These are phyloP conservation scores for Rosellinia necatrix DNA, from an alignment of 2,329 filamentous ascomycete species.

Conservation along the genomic window DNA sequence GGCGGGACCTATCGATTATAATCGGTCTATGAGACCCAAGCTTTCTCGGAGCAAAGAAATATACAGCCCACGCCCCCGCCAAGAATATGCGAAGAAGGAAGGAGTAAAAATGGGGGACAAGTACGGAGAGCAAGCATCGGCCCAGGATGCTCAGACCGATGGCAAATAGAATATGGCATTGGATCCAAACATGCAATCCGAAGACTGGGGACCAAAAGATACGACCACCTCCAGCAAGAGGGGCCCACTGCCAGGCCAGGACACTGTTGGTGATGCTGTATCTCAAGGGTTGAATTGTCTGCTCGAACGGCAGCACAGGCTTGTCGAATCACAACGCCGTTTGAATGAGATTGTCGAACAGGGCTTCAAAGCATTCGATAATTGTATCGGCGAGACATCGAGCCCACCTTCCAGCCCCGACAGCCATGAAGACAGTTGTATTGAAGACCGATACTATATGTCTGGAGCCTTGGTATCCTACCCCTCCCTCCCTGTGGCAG, in stretches of 20 bases:
- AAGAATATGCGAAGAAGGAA: background rate
- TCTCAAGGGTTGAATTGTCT: background rate
- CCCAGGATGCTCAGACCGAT: conserved; percentile 17
- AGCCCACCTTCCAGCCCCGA: background rate
- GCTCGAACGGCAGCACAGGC: background rate
- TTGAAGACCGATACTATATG: conserved; percentile 18
- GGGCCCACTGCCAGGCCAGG: background rate
- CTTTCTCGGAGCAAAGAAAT: too few relatives aligned
- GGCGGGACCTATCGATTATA: background rate
- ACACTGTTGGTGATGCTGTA: background rate
- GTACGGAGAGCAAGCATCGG: background rate
- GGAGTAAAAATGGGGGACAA: background rate
- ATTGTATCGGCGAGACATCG: conserved; percentile 19
- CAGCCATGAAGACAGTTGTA: background rate
- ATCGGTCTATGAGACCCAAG: conserved; percentile 14
- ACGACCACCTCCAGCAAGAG: background rate
- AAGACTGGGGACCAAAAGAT: background rate
- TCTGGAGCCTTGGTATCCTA: conserved; percentile 23
- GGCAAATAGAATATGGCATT: conserved; percentile 32
- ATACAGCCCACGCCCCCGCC: background rate
- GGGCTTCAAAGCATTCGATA: conserved; percentile 21
- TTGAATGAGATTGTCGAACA: conserved; percentile 24
- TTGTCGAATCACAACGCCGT: conserved; percentile 17
- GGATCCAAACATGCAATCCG: conserved; percentile 5
- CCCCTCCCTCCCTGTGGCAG: too few relatives aligned